Base-by-base conservation (phyloP, 2,329 filamentous ascomycete genomes). In the Diaporthe citriasiana region DNA sequence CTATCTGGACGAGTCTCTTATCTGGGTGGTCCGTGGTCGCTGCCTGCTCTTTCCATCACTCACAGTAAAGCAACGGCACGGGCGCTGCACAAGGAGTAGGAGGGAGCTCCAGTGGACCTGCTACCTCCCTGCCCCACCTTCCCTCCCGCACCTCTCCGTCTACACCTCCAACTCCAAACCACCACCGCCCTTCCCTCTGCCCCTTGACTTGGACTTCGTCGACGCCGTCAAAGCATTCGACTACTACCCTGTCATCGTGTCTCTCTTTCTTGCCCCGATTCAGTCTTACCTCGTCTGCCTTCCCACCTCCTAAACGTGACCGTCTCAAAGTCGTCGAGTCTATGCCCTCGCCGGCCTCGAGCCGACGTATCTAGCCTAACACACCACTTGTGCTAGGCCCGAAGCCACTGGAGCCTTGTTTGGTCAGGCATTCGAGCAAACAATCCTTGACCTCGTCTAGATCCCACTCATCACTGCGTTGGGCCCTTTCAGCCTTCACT, bases 21-120 rank as follows among this genome's bases (percentile, higher is more conserved):
- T 60, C 69, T 53, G 47, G 22, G 30, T 1, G 47, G 45, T 42
- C 42, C 17, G 7, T 42, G 42, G 55, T 63, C 35, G 56, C 70
- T 71, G 70, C 70, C 70, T 71, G 70, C 40, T 40, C 50, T 42
- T 22, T 22, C 35, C 40, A 42, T 33, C 57, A n/a, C 35, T 42
- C 17, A 60, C 22, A 60, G n/a, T 51, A 38, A 50, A 42, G 35
- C 45, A 71, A 40, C 42, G 30, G 68, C 53, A 71, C 42, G 15
- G 15, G 45, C 33, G 51, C 33, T 53, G 47, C 63, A 68, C 47
- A 27, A 27, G 33, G 12, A 35, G 45, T 7, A 30, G 4, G 45
- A 65, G 47, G 47, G 45, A 68, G 63, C 63, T 68, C 47, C 19
- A 33, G 56, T 55, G 35, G 56, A 27, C 56, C 70, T 55, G 25